Base-by-base conservation (phyloP, 176 grass and related monocot genomes). In the Oryza australiensis region DNA sequence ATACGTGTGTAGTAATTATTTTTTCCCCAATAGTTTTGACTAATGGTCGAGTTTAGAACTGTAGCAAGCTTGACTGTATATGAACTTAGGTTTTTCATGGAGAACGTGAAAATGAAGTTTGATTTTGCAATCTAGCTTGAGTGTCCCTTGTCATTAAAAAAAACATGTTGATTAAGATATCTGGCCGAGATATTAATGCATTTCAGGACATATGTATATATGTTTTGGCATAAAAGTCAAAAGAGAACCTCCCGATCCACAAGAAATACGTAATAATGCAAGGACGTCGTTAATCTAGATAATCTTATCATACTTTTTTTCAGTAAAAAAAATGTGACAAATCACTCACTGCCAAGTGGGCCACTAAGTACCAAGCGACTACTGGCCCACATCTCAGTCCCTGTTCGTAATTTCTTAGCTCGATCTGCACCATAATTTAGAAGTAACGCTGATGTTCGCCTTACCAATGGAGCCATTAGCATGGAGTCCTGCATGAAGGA, bases 401-500 rank as follows among this genome's bases (percentile, higher is more conserved):
- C n/a, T 5, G 3, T 7, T 71, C 30, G 20, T 48, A 14, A 72
- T 70, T 67, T 38, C 33, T 28, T 29, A 26, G 33, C 48, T 59
- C n/a, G n/a, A n/a, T n/a, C 37, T 38, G 32, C 14, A 80, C 37
- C 9, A 62, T 33, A 15, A 59, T 65, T 35, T 32, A 42, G 6
- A 37, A 70, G n/a, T 3, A 32, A 27, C 7, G 40, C 12, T 32
- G 9, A 1, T 35, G 74, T 18, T 74, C 11, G 3, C 59, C 83
- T 86, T 86, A 90, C 88, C 88, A 30, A n/a, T 60, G 79, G 88
- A 12, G 67, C 73, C 83, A 79, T 73, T 14, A 71, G 46, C 83
- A 78, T 30, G 68, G 83, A 74, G 3, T 79, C 68, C 66, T 62
- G 88, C 53, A 23, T 41, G 48, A 68, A 86, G 67, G 83, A 83